Evolutionary conservation across 768 basidiomycete species (phyloP).

Genomic region (Candolleomyces efflorescens): DNA sequence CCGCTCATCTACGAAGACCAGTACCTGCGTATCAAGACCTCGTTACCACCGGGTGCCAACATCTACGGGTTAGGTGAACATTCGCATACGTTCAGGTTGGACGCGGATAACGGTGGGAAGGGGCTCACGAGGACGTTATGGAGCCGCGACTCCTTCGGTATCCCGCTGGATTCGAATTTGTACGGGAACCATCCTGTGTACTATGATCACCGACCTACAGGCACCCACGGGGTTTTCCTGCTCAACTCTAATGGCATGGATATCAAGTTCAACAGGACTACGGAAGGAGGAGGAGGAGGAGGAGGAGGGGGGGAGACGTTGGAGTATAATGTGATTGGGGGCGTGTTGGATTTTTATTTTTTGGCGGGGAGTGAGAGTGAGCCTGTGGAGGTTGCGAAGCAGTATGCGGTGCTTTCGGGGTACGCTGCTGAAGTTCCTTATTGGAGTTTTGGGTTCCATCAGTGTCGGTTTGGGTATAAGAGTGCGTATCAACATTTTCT

Average conservation of each 20-base stretch:
- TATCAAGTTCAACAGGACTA: slow-evolving; percentile 52
- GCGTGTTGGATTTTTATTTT: slow-evolving; percentile 77
- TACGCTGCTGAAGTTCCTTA: slow-evolving; percentile 69
- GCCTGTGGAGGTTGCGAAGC: slow-evolving; percentile 54
- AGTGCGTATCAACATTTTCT: slow-evolving; percentile 38
- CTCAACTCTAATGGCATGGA: slow-evolving; percentile 77
- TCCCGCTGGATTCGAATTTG: slow-evolving; percentile 56
- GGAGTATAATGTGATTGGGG: slow-evolving; percentile 78
- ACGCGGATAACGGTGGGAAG: slow-evolving; percentile 29
- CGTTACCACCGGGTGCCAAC: slow-evolving; percentile 55
- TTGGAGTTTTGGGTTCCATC: slow-evolving; percentile 71
- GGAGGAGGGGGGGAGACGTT: slow-evolving; percentile 34
- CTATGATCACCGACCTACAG: slow-evolving; percentile 61
- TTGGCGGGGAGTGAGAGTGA: slow-evolving; percentile 59
- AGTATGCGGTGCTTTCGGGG: slow-evolving; percentile 68
- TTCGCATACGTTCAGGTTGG: slow-evolving; percentile 59
- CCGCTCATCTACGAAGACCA: slow-evolving; percentile 74
- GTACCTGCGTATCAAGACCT: slow-evolving; percentile 69
- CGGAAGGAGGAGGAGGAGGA: too few species aligned
- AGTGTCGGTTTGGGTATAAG: slow-evolving; percentile 67
- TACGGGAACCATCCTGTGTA: slow-evolving; percentile 74
- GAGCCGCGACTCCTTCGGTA: slow-evolving; percentile 61
- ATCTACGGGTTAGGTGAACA: slow-evolving; percentile 81
- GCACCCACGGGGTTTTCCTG: slow-evolving; percentile 68
- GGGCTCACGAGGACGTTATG: slow-evolving; percentile 48